Conservation (phyloP, 306 rosid genomes). For the Hippophae gyantsensis region DNA sequence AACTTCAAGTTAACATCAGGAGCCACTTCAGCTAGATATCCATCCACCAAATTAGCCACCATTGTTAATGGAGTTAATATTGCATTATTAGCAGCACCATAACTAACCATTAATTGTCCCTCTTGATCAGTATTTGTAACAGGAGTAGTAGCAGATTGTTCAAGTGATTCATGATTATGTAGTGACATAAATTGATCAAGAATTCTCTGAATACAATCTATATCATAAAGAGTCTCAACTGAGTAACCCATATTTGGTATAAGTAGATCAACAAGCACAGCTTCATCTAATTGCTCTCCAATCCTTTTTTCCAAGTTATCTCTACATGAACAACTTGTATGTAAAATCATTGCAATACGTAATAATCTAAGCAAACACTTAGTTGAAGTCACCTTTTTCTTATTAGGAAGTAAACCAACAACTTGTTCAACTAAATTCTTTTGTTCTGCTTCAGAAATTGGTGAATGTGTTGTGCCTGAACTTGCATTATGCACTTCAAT, state of each 20-base stretch:
- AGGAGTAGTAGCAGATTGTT: constrained; percentile 55
- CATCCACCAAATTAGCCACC: constrained; percentile 93
- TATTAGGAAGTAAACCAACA: constrained; percentile 61
- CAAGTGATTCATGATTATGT: constrained; percentile 53
- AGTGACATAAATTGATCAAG: constrained; percentile 73
- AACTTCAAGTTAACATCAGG: constrained; percentile 90
- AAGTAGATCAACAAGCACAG: constrained; percentile 82
- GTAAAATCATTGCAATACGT: constrained; percentile 86
- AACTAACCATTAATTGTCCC: constrained; percentile 25
- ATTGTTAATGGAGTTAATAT: constrained; percentile 60
- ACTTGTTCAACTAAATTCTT: constrained; percentile 73
- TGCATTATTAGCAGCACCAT: constrained; percentile 59
- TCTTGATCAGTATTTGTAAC: constrained; percentile 44
- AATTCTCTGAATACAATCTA: constrained; percentile 85
- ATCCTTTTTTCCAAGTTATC: constrained; percentile 77
- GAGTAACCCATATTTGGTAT: constrained; percentile 89
- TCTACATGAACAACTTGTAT: constrained; percentile 51
- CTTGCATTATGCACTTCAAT: constrained; percentile 42
- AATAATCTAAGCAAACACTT: constrained; percentile 74
- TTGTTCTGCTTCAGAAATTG: constrained; percentile 75
- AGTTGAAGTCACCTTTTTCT: constrained; percentile 65
- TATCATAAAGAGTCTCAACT: constrained; percentile 92
- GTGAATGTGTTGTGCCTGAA: constrained; percentile 45
- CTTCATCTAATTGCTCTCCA: constrained; percentile 90
- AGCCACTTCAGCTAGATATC: constrained; percentile 97